phyloP scores from a whole-genome alignment of 1,284 basidiomycete species.

The Cronartium quercuum region DNA sequence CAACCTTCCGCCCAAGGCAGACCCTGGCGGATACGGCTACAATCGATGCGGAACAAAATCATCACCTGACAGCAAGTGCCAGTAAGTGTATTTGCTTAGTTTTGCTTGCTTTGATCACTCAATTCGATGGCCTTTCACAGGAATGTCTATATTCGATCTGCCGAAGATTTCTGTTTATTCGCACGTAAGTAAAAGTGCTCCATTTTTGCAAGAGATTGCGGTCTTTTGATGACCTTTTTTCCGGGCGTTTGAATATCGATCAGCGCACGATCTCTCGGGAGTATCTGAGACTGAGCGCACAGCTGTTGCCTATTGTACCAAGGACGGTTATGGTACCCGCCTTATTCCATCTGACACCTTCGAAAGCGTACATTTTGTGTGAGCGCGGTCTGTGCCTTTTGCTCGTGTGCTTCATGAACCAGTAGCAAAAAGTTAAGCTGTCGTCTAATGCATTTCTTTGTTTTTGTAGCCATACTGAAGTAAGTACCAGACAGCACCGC shows the following conservation, averaged over 20 bases:
- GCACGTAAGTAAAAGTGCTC: conserved; percentile 4
- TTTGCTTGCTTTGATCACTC: neutral
- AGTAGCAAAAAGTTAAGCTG: too few relatives aligned
- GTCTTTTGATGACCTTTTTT: neutral
- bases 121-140: neutral
- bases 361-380: conserved; percentile 33
- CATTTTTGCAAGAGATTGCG: too few relatives aligned
- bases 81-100: conserved; percentile 1
- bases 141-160: conserved; percentile 10
- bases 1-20: conserved; percentile 15
- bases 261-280: conserved; percentile 21
- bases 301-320: conserved; percentile 31
- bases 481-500: too few relatives aligned
- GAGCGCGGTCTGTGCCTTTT: neutral
- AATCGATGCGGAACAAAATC: conserved; percentile 17
- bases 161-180: conserved; percentile 35
- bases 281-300: conserved; percentile 29
- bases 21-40: conserved; percentile 17
- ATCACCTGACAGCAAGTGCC: conserved; percentile 27
- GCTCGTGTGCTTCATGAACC: too few relatives aligned
- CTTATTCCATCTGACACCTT: conserved; percentile 23
- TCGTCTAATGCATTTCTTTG: too few relatives aligned
- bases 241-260: neutral
- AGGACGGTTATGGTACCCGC: conserved; percentile 14
- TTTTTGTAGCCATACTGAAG: too few relatives aligned